Conservation (phyloP, 2,329 filamentous ascomycete genomes). For the Calonectria hawksworthii region DNA sequence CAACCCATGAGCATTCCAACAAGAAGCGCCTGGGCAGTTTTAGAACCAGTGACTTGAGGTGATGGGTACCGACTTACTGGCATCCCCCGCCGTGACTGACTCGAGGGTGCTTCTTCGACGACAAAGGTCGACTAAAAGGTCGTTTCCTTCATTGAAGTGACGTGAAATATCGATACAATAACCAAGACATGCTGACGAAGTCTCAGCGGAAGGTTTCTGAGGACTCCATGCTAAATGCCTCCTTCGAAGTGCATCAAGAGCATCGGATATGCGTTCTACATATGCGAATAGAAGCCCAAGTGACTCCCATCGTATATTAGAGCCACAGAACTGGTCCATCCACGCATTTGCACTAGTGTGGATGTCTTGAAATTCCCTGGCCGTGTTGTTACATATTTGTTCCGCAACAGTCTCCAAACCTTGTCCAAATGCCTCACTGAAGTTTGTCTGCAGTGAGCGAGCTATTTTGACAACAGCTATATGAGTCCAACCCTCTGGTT, state of each 20-base stretch:
- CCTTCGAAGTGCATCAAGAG: constrained; percentile 3
- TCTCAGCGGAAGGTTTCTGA: not conserved
- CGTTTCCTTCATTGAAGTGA: constrained; percentile 21
- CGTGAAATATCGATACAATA: constrained; percentile 19
- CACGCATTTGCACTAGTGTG: constrained; percentile 49
- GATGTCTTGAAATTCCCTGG: constrained; percentile 49
- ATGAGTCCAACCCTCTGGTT: constrained; percentile 5
- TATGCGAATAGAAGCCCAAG: constrained; percentile 51
- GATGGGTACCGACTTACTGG: constrained; percentile 21
- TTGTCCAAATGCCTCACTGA: not conserved
- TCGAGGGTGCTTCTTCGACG: constrained; percentile 13
- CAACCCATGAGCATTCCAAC: constrained; percentile 22
- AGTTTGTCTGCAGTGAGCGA: not conserved
- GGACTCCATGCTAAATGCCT: not conserved
- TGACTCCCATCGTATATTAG: constrained; percentile 54
- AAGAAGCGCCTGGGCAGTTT: constrained; percentile 12
- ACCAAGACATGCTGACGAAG: constrained; percentile 9
- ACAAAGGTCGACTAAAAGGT: constrained; percentile 25
- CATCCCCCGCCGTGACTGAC: constrained; percentile 23
- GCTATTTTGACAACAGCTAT: constrained; percentile 5
- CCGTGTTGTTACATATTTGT: constrained; percentile 51
- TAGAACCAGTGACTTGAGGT: not conserved
- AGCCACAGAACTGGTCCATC: constrained; percentile 52
- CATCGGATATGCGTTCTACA: constrained; percentile 6
- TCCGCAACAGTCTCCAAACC: constrained; percentile 27